Evolutionary conservation across 768 basidiomycete genomes (phyloP), one percentile per base, ranked within the genome.

Genomic region (Lentinula aciculospora): DNA sequence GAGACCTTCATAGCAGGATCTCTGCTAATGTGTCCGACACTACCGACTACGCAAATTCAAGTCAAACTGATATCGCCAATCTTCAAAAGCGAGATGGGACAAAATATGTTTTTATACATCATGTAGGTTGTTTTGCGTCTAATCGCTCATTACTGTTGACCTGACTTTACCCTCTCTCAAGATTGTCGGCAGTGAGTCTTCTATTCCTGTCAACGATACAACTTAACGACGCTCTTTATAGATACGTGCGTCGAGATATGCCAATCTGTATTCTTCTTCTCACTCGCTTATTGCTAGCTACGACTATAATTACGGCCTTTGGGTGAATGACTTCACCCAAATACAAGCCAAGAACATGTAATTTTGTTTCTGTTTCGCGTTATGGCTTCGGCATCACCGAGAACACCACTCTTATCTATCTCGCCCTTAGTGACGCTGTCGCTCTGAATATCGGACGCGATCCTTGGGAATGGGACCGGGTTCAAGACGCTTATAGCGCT

Each of bases 391-490:
- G 17, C 21, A 23, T 45, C 56, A 23, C n/a, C 21, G 6, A 10
- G 42, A 44, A 19, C 0, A 44, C 23, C 8, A 44, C 23, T 44
- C 42, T 23, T 21, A 44, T 34, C n/a, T n/a, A n/a, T 44, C 21
- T 44, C 42, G 21, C 42, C 42, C 21, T 25, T 44, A 81, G 77
- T 17, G 84, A 86, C 59, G 86, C 81, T 0, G 75, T 86, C 53
- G 85, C 85, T 0, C 69, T 87, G 32, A 88, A 88, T 68, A 71
- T 86, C 42, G 85, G 86, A 34, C 69, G 71, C 4, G 76, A 80
- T 58, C 61, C 67, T 12, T 87, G 84, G 81, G 79, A 84, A 60
- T 69, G 68, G 13, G 64, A 53, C 3, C 81, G 80, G 54, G 67
- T 84, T 8, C 71, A 65, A 7, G 74, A 74, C 21, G 85, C 85